A percentile compares a stretch with the other conserved stretches of the same genome.
These are phyloP conservation scores for Gryganskiella cystojenkinii DNA, from an alignment of 192 early-diverging fungal species.

Conservation along the genomic window DNA sequence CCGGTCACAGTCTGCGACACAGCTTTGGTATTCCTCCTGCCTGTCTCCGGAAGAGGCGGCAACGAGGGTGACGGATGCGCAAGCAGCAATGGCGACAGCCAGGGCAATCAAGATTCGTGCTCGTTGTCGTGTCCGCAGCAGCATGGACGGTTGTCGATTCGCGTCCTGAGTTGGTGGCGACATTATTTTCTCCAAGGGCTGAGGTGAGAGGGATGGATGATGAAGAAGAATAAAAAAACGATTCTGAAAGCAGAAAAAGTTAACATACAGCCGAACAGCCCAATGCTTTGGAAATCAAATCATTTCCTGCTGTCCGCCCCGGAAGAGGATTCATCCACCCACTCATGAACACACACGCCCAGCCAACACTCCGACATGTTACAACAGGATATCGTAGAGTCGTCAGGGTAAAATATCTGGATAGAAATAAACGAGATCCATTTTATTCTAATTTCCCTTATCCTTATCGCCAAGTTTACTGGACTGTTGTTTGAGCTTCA, in stretches of 20 bases:
- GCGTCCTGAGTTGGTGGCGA: neutral
- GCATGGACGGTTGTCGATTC: neutral
- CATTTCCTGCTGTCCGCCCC: neutral
- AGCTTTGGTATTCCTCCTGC: conserved; percentile 62
- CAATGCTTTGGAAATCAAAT: no score
- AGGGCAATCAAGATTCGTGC: neutral
- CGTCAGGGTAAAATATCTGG: no score
- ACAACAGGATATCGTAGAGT: no score
- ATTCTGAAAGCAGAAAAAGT: neutral
- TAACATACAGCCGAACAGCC: neutral
- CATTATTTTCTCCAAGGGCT: neutral
- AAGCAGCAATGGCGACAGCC: neutral
- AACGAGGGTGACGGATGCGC: conserved; percentile 10
- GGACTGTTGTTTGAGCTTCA: no score
- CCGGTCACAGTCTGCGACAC: conserved; percentile 62
- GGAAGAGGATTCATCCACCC: neutral
- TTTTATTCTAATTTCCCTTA: no score
- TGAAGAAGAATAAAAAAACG: neutral
- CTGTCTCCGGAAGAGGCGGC: conserved; percentile 79
- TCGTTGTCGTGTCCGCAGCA: no score
- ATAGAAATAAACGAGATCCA: no score
- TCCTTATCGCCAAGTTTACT: no score
- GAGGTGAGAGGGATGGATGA: neutral
- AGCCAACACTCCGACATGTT: neutral
- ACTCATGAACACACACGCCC: neutral